Evolutionary conservation across 345 rosid species (phyloP), one percentile per base, ranked within the genome.

Genomic region (Syzygium aqueum): DNA sequence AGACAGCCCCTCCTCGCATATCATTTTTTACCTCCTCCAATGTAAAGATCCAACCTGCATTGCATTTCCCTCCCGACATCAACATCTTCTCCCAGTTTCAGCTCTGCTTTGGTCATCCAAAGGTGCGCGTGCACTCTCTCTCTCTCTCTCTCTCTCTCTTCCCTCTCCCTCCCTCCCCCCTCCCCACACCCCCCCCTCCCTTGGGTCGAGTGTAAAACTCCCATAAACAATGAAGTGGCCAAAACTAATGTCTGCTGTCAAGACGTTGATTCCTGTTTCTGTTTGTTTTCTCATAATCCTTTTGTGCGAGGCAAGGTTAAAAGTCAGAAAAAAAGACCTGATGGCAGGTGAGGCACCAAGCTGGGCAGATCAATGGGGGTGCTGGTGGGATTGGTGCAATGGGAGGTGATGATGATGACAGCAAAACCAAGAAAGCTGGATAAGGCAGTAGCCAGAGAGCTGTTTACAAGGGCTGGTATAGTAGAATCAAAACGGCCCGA

Each of bases 301-400:
- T n/a, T 27, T 61, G 19, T 0, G 51, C 1, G 15, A 61, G 15
- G 37, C 19, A n/a, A 61, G 19, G 15, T 61, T 17, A 61, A 13
- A n/a, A 61, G 73, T 13, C 15, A 17, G 19, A n/a, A 19, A 61
- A n/a, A 17, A n/a, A 6, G 73, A 67, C 40, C 23, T 65, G 4
- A 95, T 96, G 99, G 96, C 92, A 19, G 92, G 92, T 84, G 98
- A 94, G 63, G 96, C 97, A 65, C 96, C 96, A 6, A 96, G 97
- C 92, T 97, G 97, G 99, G 98, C 98, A 17, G 99, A 95, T 90
- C 98, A 97, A 87, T 95, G 98, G 99, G 99, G 99, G 99, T 11
- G 93, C 93, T 11, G 99, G 99, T 84, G 99, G 99, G 17, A 87
- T 92, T 37, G 94, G 92, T 2, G 88, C 93, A 52, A 93, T 93